Conservation (phyloP, 177 flowering plant species). For the Tripterygium wilfordii region DNA sequence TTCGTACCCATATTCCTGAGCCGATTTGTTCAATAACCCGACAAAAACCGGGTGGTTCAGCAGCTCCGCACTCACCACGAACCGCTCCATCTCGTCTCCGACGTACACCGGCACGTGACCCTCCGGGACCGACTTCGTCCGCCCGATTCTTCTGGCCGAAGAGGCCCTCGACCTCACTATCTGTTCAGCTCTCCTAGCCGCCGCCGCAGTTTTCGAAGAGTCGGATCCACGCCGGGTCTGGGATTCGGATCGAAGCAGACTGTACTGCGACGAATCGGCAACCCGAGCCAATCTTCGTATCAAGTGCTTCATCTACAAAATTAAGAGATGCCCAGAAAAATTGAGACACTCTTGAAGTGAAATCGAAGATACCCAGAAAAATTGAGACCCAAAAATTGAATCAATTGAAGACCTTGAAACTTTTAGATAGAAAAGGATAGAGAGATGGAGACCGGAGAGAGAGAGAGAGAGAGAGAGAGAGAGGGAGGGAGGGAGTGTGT, state of each 20-base stretch:
- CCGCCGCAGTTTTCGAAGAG: too few relatives aligned
- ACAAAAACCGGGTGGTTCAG: conserved; percentile 51
- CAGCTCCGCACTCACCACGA: conserved; percentile 51
- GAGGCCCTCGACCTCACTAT: too few relatives aligned
- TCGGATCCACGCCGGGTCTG: too few relatives aligned
- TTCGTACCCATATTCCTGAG: conserved; percentile 62
- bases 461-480: background rate
- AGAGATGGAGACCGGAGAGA: background rate
- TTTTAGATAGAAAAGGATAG: background rate
- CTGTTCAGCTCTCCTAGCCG: conserved; percentile 6
- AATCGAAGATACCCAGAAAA: too few relatives aligned
- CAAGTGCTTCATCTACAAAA: conserved; percentile 58
- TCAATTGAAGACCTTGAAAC: too few relatives aligned
- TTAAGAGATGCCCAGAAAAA: too few relatives aligned
- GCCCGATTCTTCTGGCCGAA: too few relatives aligned
- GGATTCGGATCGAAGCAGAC: conserved; percentile 33
- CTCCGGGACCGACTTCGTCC: conserved; percentile 25
- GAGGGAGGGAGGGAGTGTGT: background rate
- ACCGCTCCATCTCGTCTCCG: conserved; percentile 60
- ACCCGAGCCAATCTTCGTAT: conserved; percentile 51
- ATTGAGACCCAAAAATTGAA: too few relatives aligned
- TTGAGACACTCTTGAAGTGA: too few relatives aligned
- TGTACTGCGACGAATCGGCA: conserved; percentile 57
- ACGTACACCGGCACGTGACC: conserved; percentile 64
- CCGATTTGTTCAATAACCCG: conserved; percentile 37